Conservation (phyloP, 176 grass and related monocot genomes). For the Triticum dicoccoides region DNA sequence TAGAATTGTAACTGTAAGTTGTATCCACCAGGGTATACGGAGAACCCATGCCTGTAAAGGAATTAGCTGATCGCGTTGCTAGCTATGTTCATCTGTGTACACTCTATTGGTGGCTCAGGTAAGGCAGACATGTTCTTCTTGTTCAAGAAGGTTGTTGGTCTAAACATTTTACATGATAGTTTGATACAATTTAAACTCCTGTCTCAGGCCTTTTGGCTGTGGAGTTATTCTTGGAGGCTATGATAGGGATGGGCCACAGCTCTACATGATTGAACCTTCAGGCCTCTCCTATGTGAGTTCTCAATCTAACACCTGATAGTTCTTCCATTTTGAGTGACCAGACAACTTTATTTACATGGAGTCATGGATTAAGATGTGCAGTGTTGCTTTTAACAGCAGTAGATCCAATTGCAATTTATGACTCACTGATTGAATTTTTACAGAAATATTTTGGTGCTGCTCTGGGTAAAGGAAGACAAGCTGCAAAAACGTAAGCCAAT, state of each 20-base stretch:
- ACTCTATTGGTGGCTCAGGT: constrained; percentile 92
- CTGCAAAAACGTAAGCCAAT: constrained; percentile 74
- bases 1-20: background rate
- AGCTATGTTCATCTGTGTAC: constrained; percentile 89
- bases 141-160: background rate
- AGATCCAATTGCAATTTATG: constrained; percentile 6
- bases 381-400: background rate
- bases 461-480: constrained; percentile 76
- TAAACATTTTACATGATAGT: background rate
- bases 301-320: background rate
- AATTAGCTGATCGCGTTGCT: constrained; percentile 77
- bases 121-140: background rate
- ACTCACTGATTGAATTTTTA: constrained; percentile 23
- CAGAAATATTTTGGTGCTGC: constrained; percentile 87
- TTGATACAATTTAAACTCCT: constrained; percentile 30
- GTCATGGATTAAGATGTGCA: background rate
- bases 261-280: constrained; percentile 83
- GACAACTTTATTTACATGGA: background rate
- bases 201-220: constrained; percentile 73
- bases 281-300: constrained; percentile 70
- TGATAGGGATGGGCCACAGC: constrained; percentile 84
- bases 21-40: constrained; percentile 51
- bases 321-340: background rate
- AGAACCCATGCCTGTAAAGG: constrained; percentile 77
- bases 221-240: constrained; percentile 89